Evolutionary conservation across 2,329 filamentous ascomycete genomes (phyloP), one percentile per base, ranked within the genome.

Genomic region (Colletotrichum eleusines): DNA sequence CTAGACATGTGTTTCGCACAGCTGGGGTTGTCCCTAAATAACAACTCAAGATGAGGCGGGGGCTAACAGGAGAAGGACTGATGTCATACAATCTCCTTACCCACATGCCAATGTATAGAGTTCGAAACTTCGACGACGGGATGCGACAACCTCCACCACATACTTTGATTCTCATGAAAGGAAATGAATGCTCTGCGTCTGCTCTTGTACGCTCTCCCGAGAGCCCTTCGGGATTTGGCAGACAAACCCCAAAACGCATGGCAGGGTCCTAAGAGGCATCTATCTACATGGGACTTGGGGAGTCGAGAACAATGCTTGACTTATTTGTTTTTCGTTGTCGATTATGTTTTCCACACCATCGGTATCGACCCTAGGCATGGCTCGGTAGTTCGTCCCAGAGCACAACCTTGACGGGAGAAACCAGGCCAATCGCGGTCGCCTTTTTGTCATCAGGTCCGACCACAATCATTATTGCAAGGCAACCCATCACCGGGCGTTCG

Each of bases 31-130:
- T 38, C 57, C 31, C 38, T 38, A 68, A 68, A 60, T 68, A 63
- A 59, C 51, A 63, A 59, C 51, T 48, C 53, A 62, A 33, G 50
- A 61, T 50, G 50, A 55, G 63, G 63, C 58, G 44, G 66, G 62
- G 35, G 2, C 28, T 3, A 23, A 65, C 35, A 54, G 62, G 40
- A 67, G 51, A 63, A 59, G 16, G 3, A 48, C 51, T 71, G 58
- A 71, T 65, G 69, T 71, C 69, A 71, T 54, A 55, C 38, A 20
- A 59, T 38, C 64, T 63, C 69, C 69, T 71, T 71, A 63, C 65
- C 64, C 64, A 59, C 64, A 69, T 28, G 31, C 40, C 26, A 63
- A 60, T 69, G 46, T 63, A 51, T 54, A 69, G 48, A 20, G 35
- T 55, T 69, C 69, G 69, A 71, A 63, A 33, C 64, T 63, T 26